Base-by-base conservation (phyloP, 192 early-diverging fungal species). In the Backusella luteola region DNA sequence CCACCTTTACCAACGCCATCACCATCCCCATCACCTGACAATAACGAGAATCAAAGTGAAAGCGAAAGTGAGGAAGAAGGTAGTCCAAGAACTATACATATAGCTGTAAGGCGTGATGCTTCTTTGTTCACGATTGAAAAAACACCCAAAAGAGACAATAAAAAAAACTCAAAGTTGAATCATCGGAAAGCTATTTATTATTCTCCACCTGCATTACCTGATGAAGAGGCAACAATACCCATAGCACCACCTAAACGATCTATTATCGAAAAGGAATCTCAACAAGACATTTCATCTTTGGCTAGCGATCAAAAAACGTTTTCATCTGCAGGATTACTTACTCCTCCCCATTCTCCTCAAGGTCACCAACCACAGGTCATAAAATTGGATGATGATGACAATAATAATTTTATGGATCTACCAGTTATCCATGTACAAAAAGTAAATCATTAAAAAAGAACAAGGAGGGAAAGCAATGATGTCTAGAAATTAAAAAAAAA, bases 41-140 rank as follows among this genome's bases (percentile, higher is more conserved):
- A 11, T 34, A 19, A 35, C 12, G 35, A n/a, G 3, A 17, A 35
- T 0, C 34, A 68, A 19, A 68, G 17, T 8, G 35, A 68, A 34
- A 71, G 68, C 32, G 70, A 71, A 9, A 23, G 42, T 9, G 69
- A 71, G 15, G 38, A 41, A 29, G 38, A 71, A 1, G 29, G 42
- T 26, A 29, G 1, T 32, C 41, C 42, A 29, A 69, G 35, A 19
- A 38, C 34, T 23, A 71, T 71, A 32, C 70, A 71, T 71, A 49
- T 71, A 17, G 70, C 70, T 23, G 70, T 71, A 15, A 44, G 70
- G 42, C 41, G 41, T 14, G 26, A 71, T 34, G 70, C 70, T 15
- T 71, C 70, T 49, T 71, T 71, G 15, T 71, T 71, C 41, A 71
- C 41, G 39, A 71, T 71, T 49, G 70, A 71, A 26, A 71, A 71